Evolutionary conservation across 352 stramenopile genomes (phyloP).

Genomic region (Peronospora farinosa): DNA sequence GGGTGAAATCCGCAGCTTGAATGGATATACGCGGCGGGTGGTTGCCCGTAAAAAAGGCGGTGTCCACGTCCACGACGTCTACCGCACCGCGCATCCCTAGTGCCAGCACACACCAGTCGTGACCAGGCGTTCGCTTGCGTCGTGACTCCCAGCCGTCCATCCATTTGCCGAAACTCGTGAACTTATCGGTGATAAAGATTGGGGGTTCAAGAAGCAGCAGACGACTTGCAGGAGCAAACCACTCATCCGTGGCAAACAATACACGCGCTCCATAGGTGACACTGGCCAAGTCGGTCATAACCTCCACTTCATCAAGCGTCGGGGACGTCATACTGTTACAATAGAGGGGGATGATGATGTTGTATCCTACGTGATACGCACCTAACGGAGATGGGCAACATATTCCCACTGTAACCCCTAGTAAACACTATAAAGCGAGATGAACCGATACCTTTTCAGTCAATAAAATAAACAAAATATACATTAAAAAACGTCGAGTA

Average conservation of each 20-base stretch:
- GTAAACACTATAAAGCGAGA: too few relatives aligned
- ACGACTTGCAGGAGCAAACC: conserved; percentile 87
- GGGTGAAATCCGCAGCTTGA: conserved; percentile 66
- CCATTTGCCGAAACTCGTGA: conserved; percentile 90
- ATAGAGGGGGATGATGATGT: neutral
- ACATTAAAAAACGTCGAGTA: too few relatives aligned
- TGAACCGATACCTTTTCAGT: too few relatives aligned
- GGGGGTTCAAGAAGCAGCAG: conserved; percentile 69
- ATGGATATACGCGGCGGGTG: conserved; percentile 77
- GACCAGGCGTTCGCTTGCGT: conserved; percentile 75
- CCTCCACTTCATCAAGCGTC: conserved; percentile 16
- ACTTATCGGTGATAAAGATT: conserved; percentile 88
- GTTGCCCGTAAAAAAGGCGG: conserved; percentile 93
- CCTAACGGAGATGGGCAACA: too few relatives aligned
- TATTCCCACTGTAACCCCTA: too few relatives aligned
- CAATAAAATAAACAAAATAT: too few relatives aligned
- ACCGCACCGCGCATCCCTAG: conserved; percentile 71
- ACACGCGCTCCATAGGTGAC: conserved; percentile 51
- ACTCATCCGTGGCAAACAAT: conserved; percentile 90
- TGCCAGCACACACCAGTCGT: conserved; percentile 91
- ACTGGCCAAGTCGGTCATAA: conserved; percentile 61
- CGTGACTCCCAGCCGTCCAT: conserved; percentile 96
- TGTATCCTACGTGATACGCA: too few relatives aligned
- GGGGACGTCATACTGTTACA: neutral
- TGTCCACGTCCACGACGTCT: conserved; percentile 83